Conservation (phyloP, 2,329 filamentous ascomycete genomes). For the Colletotrichum echinochloae region DNA sequence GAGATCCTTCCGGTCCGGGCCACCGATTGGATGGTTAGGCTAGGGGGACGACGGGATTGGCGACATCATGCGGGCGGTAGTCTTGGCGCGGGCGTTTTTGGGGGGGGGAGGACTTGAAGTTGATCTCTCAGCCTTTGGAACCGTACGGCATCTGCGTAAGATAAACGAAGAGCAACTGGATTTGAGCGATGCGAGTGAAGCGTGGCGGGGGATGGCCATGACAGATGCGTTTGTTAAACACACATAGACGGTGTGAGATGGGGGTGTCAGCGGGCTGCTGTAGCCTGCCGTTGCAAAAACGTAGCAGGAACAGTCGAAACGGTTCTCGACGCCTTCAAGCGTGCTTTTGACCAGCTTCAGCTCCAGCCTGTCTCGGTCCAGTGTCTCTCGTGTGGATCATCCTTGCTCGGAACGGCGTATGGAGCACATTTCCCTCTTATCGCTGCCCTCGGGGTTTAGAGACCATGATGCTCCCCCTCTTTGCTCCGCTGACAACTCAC, state of each 20-base stretch:
- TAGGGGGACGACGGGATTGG: conserved; percentile 35
- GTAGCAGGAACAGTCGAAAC: conserved; percentile 11
- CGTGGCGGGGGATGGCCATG: conserved; percentile 21
- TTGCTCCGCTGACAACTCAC: conserved; percentile 17
- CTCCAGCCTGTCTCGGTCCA: conserved; percentile 13
- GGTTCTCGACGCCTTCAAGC: conserved; percentile 12
- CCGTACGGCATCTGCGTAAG: background rate
- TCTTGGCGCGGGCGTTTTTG: conserved; percentile 41
- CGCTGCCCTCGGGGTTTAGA: background rate
- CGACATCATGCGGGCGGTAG: conserved; percentile 38
- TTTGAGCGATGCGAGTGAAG: background rate
- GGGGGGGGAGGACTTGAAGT: conserved; percentile 13
- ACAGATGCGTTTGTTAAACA: conserved; percentile 15
- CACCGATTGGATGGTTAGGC: conserved; percentile 30
- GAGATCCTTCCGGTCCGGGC: conserved; percentile 18
- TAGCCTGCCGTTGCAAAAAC: conserved; percentile 15
- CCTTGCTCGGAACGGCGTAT: conserved; percentile 10
- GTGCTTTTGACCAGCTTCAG: background rate
- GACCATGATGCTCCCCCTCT: background rate
- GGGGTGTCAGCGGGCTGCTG: conserved; percentile 33
- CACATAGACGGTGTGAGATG: conserved; percentile 35
- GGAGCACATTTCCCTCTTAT: conserved; percentile 6
- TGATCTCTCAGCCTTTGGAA: background rate
- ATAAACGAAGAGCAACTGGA: background rate
- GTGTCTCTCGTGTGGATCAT: conserved; percentile 2